These are phyloP conservation scores for Coemansia asiatica DNA, from an alignment of 192 early-diverging fungal species.

Conservation along the genomic window DNA sequence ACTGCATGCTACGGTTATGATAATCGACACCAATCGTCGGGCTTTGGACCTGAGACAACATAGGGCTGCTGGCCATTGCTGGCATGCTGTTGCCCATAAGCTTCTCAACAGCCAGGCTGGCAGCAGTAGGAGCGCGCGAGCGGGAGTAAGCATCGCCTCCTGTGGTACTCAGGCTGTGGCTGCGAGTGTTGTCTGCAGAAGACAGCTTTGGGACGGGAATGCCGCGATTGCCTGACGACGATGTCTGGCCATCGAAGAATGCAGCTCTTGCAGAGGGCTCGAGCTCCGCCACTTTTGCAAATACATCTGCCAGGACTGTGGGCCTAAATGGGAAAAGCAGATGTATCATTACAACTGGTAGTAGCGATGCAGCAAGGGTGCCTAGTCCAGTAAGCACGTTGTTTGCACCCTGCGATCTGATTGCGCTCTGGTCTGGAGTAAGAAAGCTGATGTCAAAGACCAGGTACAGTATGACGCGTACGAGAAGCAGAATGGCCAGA, in stretches of 20 bases:
- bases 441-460: conserved; percentile 50
- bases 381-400: conserved; percentile 37
- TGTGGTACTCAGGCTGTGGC: conserved; percentile 25
- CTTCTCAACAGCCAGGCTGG: conserved; percentile 50
- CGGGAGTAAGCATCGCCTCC: conserved; percentile 21
- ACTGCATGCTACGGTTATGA: conserved; percentile 4
- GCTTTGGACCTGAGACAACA: neutral
- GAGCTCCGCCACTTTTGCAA: conserved; percentile 24
- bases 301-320: conserved; percentile 17
- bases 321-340: conserved; percentile 29
- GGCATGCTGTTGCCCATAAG: conserved; percentile 12
- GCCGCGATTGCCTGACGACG: neutral
- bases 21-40: neutral
- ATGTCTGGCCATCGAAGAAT: conserved; percentile 36
- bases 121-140: conserved; percentile 43
- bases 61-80: neutral
- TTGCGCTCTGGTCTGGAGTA: conserved; percentile 17
- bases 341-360: conserved; percentile 17
- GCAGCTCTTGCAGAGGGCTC: conserved; percentile 15
- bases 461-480: conserved; percentile 29
- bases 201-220: conserved; percentile 24
- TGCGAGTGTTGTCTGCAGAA: conserved; percentile 16
- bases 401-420: conserved; percentile 20
- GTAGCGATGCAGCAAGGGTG: conserved; percentile 37
- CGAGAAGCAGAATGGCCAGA: conserved; percentile 25